These are phyloP conservation scores for Xerocomellus intermedius DNA, from an alignment of 768 basidiomycete species.

Conservation along the genomic window DNA sequence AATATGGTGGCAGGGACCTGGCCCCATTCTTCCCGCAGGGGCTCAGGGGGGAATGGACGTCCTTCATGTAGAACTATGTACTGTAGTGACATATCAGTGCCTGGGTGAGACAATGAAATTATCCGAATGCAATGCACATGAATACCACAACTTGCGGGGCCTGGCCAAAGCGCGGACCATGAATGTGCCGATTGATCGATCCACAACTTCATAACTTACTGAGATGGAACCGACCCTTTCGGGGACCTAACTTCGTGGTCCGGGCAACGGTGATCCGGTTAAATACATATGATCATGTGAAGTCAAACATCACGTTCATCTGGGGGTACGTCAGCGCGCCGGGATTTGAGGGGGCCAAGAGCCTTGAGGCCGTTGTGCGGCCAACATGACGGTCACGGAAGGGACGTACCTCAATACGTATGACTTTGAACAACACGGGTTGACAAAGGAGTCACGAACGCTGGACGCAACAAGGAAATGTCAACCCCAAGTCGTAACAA, in stretches of 20 bases:
- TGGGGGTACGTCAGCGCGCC: not conserved
- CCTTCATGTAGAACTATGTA: not conserved
- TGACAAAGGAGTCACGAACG: too few relatives aligned
- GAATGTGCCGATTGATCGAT: not conserved
- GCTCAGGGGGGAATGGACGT: not conserved
- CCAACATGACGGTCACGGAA: too few relatives aligned
- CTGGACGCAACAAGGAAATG: too few relatives aligned
- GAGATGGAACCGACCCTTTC: too few relatives aligned
- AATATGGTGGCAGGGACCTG: not conserved
- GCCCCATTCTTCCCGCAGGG: not conserved
- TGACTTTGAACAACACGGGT: too few relatives aligned
- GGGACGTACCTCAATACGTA: too few relatives aligned
- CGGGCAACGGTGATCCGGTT: too few relatives aligned
- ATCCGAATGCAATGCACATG: too few relatives aligned
- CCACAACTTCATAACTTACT: not conserved
- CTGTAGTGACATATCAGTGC: not conserved
- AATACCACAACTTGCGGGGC: not conserved
- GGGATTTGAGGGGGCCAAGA: not conserved
- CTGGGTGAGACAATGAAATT: not conserved
- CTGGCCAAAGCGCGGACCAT: not conserved
- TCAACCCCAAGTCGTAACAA: too few relatives aligned
- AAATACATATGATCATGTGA: too few relatives aligned
- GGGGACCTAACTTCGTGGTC: not conserved
- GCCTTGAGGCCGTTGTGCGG: too few relatives aligned
- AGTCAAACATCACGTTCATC: too few relatives aligned